phyloP scores from a whole-genome alignment of 2,329 filamentous ascomycete species.

The Aspergillus texensis region DNA sequence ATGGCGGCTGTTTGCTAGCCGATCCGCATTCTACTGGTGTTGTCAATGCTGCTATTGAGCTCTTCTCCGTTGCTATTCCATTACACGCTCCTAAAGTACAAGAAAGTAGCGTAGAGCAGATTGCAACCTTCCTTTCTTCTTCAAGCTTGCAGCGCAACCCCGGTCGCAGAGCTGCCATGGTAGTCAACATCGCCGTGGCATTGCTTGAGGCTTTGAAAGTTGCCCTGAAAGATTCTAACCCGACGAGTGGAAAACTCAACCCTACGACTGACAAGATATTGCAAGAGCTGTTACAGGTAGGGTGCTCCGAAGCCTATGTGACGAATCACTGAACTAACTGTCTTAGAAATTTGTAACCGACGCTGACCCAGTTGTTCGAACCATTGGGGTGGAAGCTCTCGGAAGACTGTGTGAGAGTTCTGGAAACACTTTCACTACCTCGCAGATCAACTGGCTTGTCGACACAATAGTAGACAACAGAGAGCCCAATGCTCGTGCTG shows the following conservation, averaged over 20 bases:
- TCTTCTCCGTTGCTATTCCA: conserved; percentile 90
- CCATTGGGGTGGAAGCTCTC: conserved; percentile 80
- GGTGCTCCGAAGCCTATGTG: conserved; percentile 36
- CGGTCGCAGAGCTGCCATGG: conserved; percentile 85
- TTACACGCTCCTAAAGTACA: conserved; percentile 89
- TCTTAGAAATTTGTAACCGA: conserved; percentile 73
- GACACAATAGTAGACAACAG: conserved; percentile 93
- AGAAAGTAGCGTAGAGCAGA: conserved; percentile 92
- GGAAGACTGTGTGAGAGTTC: conserved; percentile 82
- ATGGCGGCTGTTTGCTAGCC: conserved; percentile 56
- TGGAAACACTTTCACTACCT: conserved; percentile 85
- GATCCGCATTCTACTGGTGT: conserved; percentile 90
- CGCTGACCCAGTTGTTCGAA: conserved; percentile 82
- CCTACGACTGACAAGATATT: conserved; percentile 74
- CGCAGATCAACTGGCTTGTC: conserved; percentile 86
- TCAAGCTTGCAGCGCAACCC: conserved; percentile 79
- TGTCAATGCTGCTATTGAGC: conserved; percentile 87
- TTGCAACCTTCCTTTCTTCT: conserved; percentile 84
- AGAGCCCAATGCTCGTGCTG: conserved; percentile 88
- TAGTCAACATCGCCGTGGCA: conserved; percentile 84
- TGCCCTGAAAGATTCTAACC: conserved; percentile 76
- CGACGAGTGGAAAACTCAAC: conserved; percentile 72
- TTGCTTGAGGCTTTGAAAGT: conserved; percentile 81
- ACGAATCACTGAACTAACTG: conserved; percentile 5
- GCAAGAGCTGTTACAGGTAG: conserved; percentile 73